Evolutionary conservation across 1,139 yeast species (phyloP).

Genomic region (Zygoascus sp.): DNA sequence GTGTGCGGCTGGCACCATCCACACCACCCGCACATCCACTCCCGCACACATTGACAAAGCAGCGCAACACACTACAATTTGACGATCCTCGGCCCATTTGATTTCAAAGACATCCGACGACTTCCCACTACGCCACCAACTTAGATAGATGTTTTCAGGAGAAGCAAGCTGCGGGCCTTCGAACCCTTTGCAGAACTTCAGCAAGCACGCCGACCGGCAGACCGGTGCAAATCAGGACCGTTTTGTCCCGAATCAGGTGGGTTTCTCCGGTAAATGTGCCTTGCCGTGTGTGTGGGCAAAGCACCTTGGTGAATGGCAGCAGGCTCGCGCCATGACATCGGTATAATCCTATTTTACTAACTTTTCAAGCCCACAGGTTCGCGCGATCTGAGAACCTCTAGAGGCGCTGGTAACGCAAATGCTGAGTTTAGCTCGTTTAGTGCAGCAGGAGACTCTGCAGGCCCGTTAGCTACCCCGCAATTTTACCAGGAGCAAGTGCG

Average conservation of each 20-base stretch:
- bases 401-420: background rate
- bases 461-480: conserved; percentile 2
- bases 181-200: conserved; percentile 28
- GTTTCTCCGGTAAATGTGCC: conserved; percentile 4
- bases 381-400: background rate
- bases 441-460: background rate
- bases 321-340: too few relatives aligned
- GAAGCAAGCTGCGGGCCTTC: conserved; percentile 32
- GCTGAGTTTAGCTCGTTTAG: background rate
- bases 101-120: background rate
- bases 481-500: background rate
- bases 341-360: too few relatives aligned
- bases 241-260: conserved; percentile 7
- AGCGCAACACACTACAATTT: too few relatives aligned
- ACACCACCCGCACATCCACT: too few relatives aligned
- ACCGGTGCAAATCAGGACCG: conserved; percentile 2
- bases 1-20: too few relatives aligned
- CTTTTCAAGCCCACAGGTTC: background rate
- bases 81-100: conserved; percentile 7
- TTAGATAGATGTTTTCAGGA: conserved; percentile 12
- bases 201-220: conserved; percentile 8
- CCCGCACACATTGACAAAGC: too few relatives aligned
- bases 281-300: background rate
- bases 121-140: background rate
- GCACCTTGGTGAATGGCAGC: background rate